Evolutionary conservation across 768 basidiomycete genomes (phyloP), one percentile per base, ranked within the genome.

Genomic region (Sporobolomyces pararoseus): DNA sequence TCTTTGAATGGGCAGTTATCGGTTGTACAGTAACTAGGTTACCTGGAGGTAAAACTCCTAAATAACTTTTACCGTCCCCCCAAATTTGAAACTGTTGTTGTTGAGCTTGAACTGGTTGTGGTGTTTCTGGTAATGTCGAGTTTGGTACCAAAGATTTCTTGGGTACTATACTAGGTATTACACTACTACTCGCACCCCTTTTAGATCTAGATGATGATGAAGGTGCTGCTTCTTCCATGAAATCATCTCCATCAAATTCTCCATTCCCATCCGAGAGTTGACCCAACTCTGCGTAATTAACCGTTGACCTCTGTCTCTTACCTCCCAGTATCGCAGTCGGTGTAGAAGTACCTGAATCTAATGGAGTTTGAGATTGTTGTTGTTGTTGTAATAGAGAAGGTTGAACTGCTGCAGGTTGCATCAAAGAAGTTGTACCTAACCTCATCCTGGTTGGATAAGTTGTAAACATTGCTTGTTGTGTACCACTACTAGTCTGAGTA

Each of bases 401-500:
- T 29, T 44, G 59, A 23, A 78, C 80, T 42, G 82, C 79, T 16
- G 86, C 75, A 75, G 96, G 96, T 77, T 99, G 96, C 80, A 98
- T 84, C 74, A 99, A 86, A 9, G 92, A 85, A 0, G 91, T 89
- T 4, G 88, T 84, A 21, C 96, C 96, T 0, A 95, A 94, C 31
- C 89, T 87, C 60, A 98, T 81, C n/a, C 95, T 85, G 9, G 93
- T 89, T 0, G 92, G 82, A 78, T 96, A 98, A 3, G 90, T 89
- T 0, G 91, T 88, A 65, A 86, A 83, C 19, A 86, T 80, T 0
- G 89, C 93, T 78, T 97, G 95, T 57, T 71, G 65, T 19, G 25
- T 52, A 29, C 65, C 64, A 35, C 67, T 64, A 4, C 65, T 62
- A 13, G 47, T 32, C 4, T 70, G 63, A 12, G 69, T 66, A 66